phyloP scores from a whole-genome alignment of 1,284 basidiomycete species.

The Leccinum variabile region DNA sequence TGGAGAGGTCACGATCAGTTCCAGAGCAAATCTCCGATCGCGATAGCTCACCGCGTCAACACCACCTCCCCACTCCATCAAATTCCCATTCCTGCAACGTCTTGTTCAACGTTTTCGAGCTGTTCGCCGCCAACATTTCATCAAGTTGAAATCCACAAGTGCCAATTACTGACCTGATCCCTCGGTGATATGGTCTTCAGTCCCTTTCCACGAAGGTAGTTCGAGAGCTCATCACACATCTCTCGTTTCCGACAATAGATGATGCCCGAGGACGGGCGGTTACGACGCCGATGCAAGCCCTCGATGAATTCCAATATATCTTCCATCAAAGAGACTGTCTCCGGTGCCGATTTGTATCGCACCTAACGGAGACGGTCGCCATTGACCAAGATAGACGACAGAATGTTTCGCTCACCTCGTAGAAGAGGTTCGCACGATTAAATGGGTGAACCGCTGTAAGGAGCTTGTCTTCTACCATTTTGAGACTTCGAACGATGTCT shows the following conservation, averaged over 20 bases:
- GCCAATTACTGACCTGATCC: conserved; percentile 45
- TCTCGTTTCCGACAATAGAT: conserved; percentile 73
- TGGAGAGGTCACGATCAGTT: conserved; percentile 25
- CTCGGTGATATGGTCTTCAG: conserved; percentile 78
- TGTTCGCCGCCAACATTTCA: conserved; percentile 24
- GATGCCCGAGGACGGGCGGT: conserved; percentile 69
- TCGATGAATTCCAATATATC: conserved; percentile 70
- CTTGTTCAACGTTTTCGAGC: conserved; percentile 51
- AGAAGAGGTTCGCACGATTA: conserved; percentile 79
- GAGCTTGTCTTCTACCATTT: conserved; percentile 56
- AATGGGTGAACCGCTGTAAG: conserved; percentile 74
- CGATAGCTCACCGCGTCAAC: conserved; percentile 58
- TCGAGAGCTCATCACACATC: conserved; percentile 69
- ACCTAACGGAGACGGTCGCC: conserved; percentile 43
- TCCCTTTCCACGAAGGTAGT: conserved; percentile 61
- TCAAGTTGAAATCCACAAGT: neutral
- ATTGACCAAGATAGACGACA: neutral
- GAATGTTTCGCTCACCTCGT: conserved; percentile 53
- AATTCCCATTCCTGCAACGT: conserved; percentile 67
- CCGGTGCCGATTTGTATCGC: conserved; percentile 54
- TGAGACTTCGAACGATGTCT: conserved; percentile 68
- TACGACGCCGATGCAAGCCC: conserved; percentile 55
- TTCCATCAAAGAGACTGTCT: conserved; percentile 53
- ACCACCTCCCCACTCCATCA: conserved; percentile 50
- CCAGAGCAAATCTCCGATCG: neutral